A percentile compares a stretch with the other conserved stretches of the same genome.
These are phyloP conservation scores for Phylloboletellus chloephorus DNA, from an alignment of 1,284 basidiomycete genomes.

Conservation along the genomic window DNA sequence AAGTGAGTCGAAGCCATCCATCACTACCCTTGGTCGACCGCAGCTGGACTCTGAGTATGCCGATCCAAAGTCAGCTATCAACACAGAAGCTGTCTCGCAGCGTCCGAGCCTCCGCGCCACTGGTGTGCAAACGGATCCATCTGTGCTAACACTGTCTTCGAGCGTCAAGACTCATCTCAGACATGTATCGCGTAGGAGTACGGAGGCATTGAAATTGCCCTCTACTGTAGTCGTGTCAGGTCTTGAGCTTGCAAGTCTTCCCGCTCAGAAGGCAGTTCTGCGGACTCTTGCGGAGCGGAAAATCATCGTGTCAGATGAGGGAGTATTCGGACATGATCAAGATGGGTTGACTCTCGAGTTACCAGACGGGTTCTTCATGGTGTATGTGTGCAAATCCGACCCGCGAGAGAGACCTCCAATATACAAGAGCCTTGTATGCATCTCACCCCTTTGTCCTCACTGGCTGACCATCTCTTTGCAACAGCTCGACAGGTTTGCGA, in stretches of 20 bases:
- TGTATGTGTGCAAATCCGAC: conserved; percentile 66
- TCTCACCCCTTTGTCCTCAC: neutral
- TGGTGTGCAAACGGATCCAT: conserved; percentile 15
- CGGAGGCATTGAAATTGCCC: conserved; percentile 39
- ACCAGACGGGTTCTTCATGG: conserved; percentile 65
- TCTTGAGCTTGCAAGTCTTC: conserved; percentile 52
- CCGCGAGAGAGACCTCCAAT: conserved; percentile 58
- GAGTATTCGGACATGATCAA: conserved; percentile 29
- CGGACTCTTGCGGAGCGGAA: conserved; percentile 48
- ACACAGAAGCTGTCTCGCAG: conserved; percentile 6
- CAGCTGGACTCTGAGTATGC: conserved; percentile 17
- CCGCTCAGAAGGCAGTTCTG: conserved; percentile 56
- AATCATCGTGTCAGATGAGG: conserved; percentile 43
- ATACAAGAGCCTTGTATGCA: conserved; percentile 56
- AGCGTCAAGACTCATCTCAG: conserved; percentile 18
- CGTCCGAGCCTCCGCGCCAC: conserved; percentile 10
- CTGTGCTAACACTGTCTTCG: conserved; percentile 23
- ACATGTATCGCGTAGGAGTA: conserved; percentile 15
- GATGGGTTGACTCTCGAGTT: conserved; percentile 44
- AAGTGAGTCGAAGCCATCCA: conserved; percentile 20
- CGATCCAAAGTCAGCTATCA: conserved; percentile 3
- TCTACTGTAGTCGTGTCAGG: conserved; percentile 64
- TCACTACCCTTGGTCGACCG: conserved; percentile 10
- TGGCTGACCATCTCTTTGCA: conserved; percentile 1
- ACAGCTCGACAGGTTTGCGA: conserved; percentile 72